Base-by-base conservation (phyloP, 2,329 filamentous ascomycete genomes). In the Monilinia aucupariae region DNA sequence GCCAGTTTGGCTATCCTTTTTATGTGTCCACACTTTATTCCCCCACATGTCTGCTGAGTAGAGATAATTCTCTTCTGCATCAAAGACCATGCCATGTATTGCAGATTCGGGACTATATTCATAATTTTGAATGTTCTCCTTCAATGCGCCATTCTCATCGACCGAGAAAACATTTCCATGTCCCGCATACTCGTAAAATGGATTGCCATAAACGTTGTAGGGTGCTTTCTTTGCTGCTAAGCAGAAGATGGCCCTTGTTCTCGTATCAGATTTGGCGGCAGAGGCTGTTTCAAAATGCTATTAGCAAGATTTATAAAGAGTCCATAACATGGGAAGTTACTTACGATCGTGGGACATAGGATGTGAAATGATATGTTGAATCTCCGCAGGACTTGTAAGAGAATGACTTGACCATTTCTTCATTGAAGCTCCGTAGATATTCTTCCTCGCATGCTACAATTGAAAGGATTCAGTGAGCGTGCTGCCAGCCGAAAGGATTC, bases 391-490 rank as follows among this genome's bases (percentile, higher is more conserved):
- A 69, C 84, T 87, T 70, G 87, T 84, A 71, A 96, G 88, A 52
- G 85, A 80, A 75, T 90, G 93, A 74, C 88, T 92, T 56, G 88
- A 88, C 90, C 91, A 96, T 75, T 92, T 93, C 81, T 96, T 96
- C 90, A 94, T 94, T 65, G 90, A 90, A 4, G 91, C 87, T 71
- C 91, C 91, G 75, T 96, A 96, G 65, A 96, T 87, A 74, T 89
- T 88, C 76, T 91, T 93, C 72, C 88, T 89, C 66, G 82, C 79
- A 76, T 96, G 90, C 87, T 93, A 60, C 20, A 62, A 64, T 62
- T 27, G 41, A 12, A 41, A 6, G 4, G 58, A 25, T 13, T 20
- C 13, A 4, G n/a, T 58, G 13, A 58, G 41, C 54, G 8, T 25
- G 30, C 30, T 47, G n/a, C 10, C 41, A 47, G 34, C 15, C 13